Conservation (phyloP, 495 filamentous ascomycete species). For the Lasiosphaeria ovina region DNA sequence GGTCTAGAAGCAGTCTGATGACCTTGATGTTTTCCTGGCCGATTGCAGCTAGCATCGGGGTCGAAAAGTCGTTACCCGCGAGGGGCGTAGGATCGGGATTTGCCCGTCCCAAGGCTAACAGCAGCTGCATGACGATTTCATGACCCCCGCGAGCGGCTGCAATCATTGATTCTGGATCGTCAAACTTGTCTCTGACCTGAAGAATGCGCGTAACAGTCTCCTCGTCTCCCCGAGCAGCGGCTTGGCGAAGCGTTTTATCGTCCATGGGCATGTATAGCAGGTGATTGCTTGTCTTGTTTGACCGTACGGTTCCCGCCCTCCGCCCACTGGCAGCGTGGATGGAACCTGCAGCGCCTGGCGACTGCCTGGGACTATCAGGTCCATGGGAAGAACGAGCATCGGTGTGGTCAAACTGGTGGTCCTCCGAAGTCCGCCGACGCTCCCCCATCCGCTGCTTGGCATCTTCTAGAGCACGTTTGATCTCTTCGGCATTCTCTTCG, state of each 20-base stretch:
- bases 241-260: slow-evolving; percentile 71
- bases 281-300: slow-evolving; percentile 55
- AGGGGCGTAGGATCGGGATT: slow-evolving; percentile 76
- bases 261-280: slow-evolving; percentile 56
- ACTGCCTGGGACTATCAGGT: slow-evolving; percentile 65
- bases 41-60: slow-evolving; percentile 91
- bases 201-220: slow-evolving; percentile 75
- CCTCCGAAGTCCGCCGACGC: slow-evolving; percentile 61
- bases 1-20: slow-evolving; percentile 73
- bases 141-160: slow-evolving; percentile 93
- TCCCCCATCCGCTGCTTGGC: slow-evolving; percentile 50
- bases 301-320: slow-evolving; percentile 45
- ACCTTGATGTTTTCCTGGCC: slow-evolving; percentile 84
- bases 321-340: slow-evolving; percentile 34
- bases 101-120: slow-evolving; percentile 76
- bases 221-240: slow-evolving; percentile 79
- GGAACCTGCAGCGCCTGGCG: slow-evolving; percentile 48
- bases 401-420: slow-evolving; percentile 53
- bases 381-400: slow-evolving; percentile 65
- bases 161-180: slow-evolving; percentile 81
- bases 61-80: slow-evolving; percentile 59
- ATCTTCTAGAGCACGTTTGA: slow-evolving; percentile 53
- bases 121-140: slow-evolving; percentile 75
- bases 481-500: slow-evolving; percentile 63
- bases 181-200: slow-evolving; percentile 63